Evolutionary conservation across 2,329 filamentous ascomycete genomes (phyloP), one percentile per base, ranked within the genome.

Genomic region (Pseudogymnoascus sp.): DNA sequence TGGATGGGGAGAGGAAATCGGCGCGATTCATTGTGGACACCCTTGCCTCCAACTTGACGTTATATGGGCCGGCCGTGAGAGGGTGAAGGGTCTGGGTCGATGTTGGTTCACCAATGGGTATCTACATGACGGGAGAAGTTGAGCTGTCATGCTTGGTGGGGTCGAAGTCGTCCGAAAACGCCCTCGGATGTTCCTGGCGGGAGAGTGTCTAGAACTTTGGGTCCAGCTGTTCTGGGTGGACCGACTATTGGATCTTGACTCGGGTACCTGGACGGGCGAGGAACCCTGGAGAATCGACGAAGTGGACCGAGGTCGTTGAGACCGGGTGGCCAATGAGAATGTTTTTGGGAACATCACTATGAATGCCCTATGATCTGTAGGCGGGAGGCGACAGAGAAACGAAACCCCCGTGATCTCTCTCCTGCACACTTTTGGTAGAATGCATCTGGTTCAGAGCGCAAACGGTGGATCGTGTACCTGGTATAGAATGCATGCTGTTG

Each of bases 71-170:
- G 50, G 10, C n/a, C n/a, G 28, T 56, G 28, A 56, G 50, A 56
- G 50, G 28, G 50, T 56, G 50, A 56, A 56, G 25, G n/a, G 50
- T 33, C 10, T 56, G 25, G 10, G 8, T 33, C 25, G n/a, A 5
- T 56, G n/a, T 33, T 56, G 50, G 50, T 56, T 56, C 16, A 21
- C 50, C 50, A 56, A 56, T 56, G 50, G 28, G 50, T 56, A 33
- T 56, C n/a, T 56, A 56, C 50, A 33, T 56, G 50, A 56, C 16
- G 14, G 50, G 50, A 56, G 50, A 56, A 56, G 50, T 56, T 56
- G 50, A 56, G 50, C 50, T 56, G 50, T 56, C 50, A 56, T 56
- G 50, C 50, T 56, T 56, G 50, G 50, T 18, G 50, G 50, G 50
- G 50, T 56, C 10, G 25, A 56, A 56, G 5, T 33, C 16, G 28